Percentiles rank a stretch among this genome's conserved stretches.
phyloP scores from a whole-genome alignment of 192 early-diverging fungal species.

The Phlyctochytrium bullatum region DNA sequence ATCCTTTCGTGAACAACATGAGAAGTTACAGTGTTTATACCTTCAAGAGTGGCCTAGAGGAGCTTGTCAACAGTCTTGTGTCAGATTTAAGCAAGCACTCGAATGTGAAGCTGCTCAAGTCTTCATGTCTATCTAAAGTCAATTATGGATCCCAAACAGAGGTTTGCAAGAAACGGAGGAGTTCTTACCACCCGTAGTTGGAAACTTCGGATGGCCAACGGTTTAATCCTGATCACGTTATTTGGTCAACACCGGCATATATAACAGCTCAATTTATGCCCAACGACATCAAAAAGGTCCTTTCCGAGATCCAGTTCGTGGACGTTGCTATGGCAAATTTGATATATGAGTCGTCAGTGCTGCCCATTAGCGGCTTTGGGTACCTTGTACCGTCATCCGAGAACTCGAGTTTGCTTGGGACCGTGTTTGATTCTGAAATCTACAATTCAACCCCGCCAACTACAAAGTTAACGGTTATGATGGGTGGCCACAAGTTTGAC shows the following conservation, averaged over 20 bases:
- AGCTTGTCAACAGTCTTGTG: slow-evolving; percentile 58
- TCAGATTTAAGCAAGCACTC: slow-evolving; percentile 43
- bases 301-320: slow-evolving; percentile 64
- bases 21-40: slow-evolving; percentile 74
- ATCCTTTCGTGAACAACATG: slow-evolving; percentile 58
- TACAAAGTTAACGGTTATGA: slow-evolving; percentile 81
- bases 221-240: slow-evolving; percentile 51
- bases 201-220: too few relatives aligned
- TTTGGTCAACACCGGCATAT: slow-evolving; percentile 66
- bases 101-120: slow-evolving; percentile 38
- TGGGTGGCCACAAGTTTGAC: slow-evolving; percentile 79
- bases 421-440: slow-evolving; percentile 84
- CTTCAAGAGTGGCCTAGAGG: slow-evolving; percentile 77
- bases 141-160: too few relatives aligned
- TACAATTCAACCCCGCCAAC: slow-evolving; percentile 52
- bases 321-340: slow-evolving; percentile 86
- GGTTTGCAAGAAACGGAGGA: too few relatives aligned
- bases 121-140: too few relatives aligned
- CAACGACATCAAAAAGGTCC: slow-evolving; percentile 27
- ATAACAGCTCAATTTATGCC: background rate
- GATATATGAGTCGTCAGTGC: slow-evolving; percentile 52
- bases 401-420: slow-evolving; percentile 62
- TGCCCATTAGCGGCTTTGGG: slow-evolving; percentile 82
- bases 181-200: too few relatives aligned
- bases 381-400: slow-evolving; percentile 77